Conservation (phyloP, 441 rosid genomes). For the Populus hybrid region DNA sequence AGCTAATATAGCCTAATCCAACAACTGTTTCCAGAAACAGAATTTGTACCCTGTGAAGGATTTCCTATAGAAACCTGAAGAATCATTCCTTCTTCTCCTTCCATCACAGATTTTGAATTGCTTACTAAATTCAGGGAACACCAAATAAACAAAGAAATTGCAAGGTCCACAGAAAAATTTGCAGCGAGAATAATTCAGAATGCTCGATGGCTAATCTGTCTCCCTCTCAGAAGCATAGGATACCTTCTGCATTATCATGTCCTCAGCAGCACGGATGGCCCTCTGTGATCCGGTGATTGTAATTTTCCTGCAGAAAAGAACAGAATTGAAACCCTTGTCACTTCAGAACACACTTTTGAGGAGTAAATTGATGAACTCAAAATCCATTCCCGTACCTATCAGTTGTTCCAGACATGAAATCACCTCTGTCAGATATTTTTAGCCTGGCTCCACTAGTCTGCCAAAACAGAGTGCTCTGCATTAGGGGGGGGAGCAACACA, state of each 20-base stretch:
- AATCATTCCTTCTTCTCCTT: slow-evolving; percentile 15
- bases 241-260: slow-evolving; percentile 94
- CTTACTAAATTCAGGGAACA: slow-evolving; percentile 20
- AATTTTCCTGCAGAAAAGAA: slow-evolving; percentile 67
- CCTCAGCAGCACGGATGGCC: slow-evolving; percentile 80
- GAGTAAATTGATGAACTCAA: background rate
- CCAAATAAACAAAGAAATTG: slow-evolving; percentile 12
- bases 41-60: slow-evolving; percentile 18
- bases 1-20: slow-evolving; percentile 14
- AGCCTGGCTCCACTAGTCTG: slow-evolving; percentile 93
- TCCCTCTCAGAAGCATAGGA: slow-evolving; percentile 79
- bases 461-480: slow-evolving; percentile 13
- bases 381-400: slow-evolving; percentile 51
- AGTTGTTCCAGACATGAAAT: slow-evolving; percentile 88
- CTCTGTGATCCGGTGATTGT: slow-evolving; percentile 91
- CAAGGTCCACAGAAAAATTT: slow-evolving; percentile 19
- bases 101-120: slow-evolving; percentile 14
- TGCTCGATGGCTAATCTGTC: slow-evolving; percentile 38
- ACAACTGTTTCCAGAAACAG: slow-evolving; percentile 5
- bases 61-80: slow-evolving; percentile 25
- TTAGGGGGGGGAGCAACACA: background rate
- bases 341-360: background rate
- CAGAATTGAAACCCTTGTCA: background rate
- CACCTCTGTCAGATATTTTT: slow-evolving; percentile 96
- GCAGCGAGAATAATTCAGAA: slow-evolving; percentile 20